Conservation (phyloP, 805 yeast species). For the Myxozyma melibiosi region DNA sequence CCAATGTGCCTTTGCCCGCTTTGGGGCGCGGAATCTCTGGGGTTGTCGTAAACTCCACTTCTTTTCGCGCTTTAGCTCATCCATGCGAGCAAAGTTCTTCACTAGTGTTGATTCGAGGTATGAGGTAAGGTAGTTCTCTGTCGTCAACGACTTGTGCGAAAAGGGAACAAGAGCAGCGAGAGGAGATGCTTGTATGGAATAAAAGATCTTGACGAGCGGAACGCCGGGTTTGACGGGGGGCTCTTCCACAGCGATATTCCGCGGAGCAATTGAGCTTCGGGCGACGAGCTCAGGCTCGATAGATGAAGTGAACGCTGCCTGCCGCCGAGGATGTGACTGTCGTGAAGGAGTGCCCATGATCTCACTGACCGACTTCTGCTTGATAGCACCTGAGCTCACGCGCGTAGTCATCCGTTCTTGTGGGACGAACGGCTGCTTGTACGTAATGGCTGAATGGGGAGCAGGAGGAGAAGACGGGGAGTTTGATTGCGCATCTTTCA, state of each 20-base stretch:
- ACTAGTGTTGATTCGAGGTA: constrained; percentile 88
- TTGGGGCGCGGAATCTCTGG: constrained; percentile 68
- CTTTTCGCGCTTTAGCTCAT: constrained; percentile 81
- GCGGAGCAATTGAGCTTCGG: constrained; percentile 10
- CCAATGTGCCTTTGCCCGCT: constrained; percentile 59
- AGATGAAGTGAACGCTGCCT: background rate
- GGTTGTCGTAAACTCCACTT: constrained; percentile 94
- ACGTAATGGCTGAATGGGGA: constrained; percentile 31
- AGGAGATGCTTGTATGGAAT: constrained; percentile 86
- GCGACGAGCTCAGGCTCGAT: constrained; percentile 13
- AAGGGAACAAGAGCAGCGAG: constrained; percentile 76
- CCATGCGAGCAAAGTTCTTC: constrained; percentile 84
- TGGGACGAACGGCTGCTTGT: constrained; percentile 37
- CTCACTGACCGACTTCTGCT: constrained; percentile 34
- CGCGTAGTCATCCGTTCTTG: constrained; percentile 40
- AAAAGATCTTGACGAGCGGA: constrained; percentile 80
- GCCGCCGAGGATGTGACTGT: constrained; percentile 9
- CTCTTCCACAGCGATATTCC: constrained; percentile 40
- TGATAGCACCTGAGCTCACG: constrained; percentile 35
- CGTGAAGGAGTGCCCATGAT: constrained; percentile 32
- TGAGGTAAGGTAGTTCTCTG: constrained; percentile 83
- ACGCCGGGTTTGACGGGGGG: constrained; percentile 38
- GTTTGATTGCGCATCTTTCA: background rate
- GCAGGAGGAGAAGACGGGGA: background rate
- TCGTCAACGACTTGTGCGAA: constrained; percentile 81